Evolutionary conservation across 768 basidiomycete genomes (phyloP), one percentile per base, ranked within the genome.

Genomic region (Daedaleopsis sinensis): DNA sequence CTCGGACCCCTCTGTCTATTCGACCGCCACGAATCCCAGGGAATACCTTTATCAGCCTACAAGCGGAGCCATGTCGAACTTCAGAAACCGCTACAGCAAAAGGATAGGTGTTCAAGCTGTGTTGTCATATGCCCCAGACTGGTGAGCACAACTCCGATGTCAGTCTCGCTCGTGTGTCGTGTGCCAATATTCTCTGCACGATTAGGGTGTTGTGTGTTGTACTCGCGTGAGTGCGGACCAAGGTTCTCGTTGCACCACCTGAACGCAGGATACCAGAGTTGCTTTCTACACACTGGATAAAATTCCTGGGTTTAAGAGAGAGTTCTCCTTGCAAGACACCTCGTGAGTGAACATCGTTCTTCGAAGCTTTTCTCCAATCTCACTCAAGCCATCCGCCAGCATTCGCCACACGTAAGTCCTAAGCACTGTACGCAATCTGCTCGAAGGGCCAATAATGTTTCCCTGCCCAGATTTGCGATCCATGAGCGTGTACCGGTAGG

Each of bases 401-500:
- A 62, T 81, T 53, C 74, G 42, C 42, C 69, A 75, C 64, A 72
- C 79, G 80, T 81, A 55, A 72, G 78, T 59, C 5, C 48, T 35
- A 18, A 13, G n/a, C 19, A 13, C 15, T 5, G 39, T 11, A 27
- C 36, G 48, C 21, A 21, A 65, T 65, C 38, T 24, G 19, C 5
- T 5, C 4, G 11, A 37, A 35, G 38, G 10, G 19, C 35, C 43
- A 35, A 36, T 23, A 65, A 27, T 42, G 24, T 2, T 55, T 36
- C 15, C 10, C 5, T 55, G 59, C 12, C 39, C 50, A 91, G 90
- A 37, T 90, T 79, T 73, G 83, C 91, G 13, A 77, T 83, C 13
- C 84, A 91, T 51, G 93, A 95, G 72, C 87, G 93, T 57, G 83
- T 94, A 11, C 89, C 91, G 5, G 89, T 91, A 67, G n/a, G 52